Percentiles rank a stretch among this genome's conserved stretches.
Conservation (phyloP, 1,284 basidiomycete genomes). For the Cryptococcus maquisensis region DNA sequence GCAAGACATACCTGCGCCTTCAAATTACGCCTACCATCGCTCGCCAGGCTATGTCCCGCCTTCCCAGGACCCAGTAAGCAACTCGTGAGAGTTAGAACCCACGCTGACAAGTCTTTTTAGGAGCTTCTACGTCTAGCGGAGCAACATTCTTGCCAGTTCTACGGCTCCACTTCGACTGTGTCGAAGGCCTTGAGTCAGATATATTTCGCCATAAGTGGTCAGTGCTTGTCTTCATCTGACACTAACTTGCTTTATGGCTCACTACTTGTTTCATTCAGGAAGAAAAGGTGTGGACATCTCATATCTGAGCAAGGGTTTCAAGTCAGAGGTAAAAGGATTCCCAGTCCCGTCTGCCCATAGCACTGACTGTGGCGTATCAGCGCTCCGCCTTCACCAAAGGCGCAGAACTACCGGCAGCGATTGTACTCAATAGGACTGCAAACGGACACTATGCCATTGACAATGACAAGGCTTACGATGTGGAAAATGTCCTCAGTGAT, state of each 20-base stretch:
- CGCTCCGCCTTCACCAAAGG: constrained; percentile 68
- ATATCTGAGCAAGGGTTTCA: constrained; percentile 59
- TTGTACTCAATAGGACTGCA: constrained; percentile 59
- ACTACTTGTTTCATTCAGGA: constrained; percentile 47
- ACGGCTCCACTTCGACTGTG: constrained; percentile 89
- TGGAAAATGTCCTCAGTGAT: constrained; percentile 72
- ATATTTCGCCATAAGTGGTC: constrained; percentile 67
- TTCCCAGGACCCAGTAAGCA: constrained; percentile 66
- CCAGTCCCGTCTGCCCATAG: not conserved
- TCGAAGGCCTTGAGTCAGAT: constrained; percentile 79
- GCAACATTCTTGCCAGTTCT: constrained; percentile 56
- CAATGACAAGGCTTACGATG: constrained; percentile 56
- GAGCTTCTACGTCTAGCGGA: constrained; percentile 65
- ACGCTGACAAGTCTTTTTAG: constrained; percentile 42
- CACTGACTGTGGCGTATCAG: constrained; percentile 45
- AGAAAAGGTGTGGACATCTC: constrained; percentile 61
- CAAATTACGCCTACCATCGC: constrained; percentile 86
- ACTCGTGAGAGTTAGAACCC: not conserved
- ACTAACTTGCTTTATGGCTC: not conserved
- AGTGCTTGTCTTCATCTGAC: constrained; percentile 5
- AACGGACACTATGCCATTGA: constrained; percentile 74
- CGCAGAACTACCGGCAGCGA: constrained; percentile 71
- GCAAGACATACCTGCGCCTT: constrained; percentile 68
- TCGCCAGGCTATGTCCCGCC: constrained; percentile 74
- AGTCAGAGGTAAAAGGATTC: constrained; percentile 55